These are phyloP conservation scores for Rhodomyrtus tomentosa DNA, from an alignment of 345 rosid genomes.

Conservation along the genomic window DNA sequence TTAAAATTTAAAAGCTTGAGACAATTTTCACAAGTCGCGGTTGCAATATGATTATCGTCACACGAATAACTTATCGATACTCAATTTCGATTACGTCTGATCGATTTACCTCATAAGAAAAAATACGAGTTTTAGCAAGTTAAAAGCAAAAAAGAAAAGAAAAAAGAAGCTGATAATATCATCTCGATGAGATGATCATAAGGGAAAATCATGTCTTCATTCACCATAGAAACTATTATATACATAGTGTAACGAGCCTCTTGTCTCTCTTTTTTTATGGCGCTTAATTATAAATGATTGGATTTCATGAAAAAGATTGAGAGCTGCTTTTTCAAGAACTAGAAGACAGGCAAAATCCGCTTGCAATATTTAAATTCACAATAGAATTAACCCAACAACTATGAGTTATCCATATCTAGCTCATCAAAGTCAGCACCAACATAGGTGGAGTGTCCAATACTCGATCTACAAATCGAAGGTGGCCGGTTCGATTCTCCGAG, in stretches of 20 bases:
- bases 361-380: neutral
- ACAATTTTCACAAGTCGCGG: rapidly evolving
- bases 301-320: neutral
- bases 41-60: too few relatives aligned
- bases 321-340: rapidly evolving
- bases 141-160: neutral
- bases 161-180: neutral
- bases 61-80: rapidly evolving
- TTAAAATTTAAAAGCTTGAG: neutral
- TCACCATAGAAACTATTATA: neutral
- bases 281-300: neutral
- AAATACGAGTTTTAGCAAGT: neutral
- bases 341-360: neutral
- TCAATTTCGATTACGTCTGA: rapidly evolving
- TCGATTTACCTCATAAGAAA: neutral
- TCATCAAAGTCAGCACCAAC: neutral
- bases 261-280: neutral
- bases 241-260: neutral
- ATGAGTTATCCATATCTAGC: neutral
- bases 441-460: neutral
- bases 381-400: neutral
- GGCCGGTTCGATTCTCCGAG: neutral
- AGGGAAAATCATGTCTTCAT: neutral
- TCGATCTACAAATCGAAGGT: neutral
- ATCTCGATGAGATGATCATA: neutral